Percentiles rank a stretch among this genome's conserved stretches.
Evolutionary conservation across 2,329 filamentous ascomycete genomes (phyloP).

Genomic region (Pyrenochaeta sp.): DNA sequence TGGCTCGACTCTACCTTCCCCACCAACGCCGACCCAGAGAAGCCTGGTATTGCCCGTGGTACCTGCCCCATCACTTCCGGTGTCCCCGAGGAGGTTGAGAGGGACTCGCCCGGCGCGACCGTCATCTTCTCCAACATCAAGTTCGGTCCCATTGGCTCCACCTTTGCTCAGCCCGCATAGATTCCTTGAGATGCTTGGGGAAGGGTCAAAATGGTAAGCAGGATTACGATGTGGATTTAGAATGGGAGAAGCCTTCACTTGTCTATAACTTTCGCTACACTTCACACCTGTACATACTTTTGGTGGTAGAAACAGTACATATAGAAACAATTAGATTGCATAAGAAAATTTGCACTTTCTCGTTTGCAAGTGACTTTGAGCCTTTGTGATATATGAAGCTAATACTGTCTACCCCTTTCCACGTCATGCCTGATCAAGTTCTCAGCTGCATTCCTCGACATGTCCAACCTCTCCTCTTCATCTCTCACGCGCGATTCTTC

Average conservation of each 20-base stretch:
- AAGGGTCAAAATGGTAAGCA: not conserved
- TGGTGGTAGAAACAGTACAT: slow-evolving; percentile 6
- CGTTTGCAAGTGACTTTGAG: not conserved
- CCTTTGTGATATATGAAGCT: not conserved
- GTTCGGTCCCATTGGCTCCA: slow-evolving; percentile 52
- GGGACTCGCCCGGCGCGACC: slow-evolving; percentile 41
- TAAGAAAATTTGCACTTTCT: slow-evolving; percentile 1
- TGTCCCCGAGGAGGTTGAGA: slow-evolving; percentile 48
- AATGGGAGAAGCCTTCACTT: not conserved
- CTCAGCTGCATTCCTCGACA: slow-evolving; percentile 11
- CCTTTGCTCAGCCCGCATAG: slow-evolving; percentile 44
- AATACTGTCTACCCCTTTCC: not conserved
- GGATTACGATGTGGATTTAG: not conserved
- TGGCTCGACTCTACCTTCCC: slow-evolving; percentile 78
- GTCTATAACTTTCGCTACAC: not conserved
- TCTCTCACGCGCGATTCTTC: slow-evolving; percentile 13
- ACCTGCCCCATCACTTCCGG: slow-evolving; percentile 49
- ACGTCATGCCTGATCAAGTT: slow-evolving; percentile 8
- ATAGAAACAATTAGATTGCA: slow-evolving; percentile 17
- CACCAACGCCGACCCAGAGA: slow-evolving; percentile 44
- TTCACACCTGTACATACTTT: slow-evolving; percentile 20
- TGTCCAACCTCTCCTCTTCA: slow-evolving; percentile 15
- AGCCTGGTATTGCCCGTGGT: slow-evolving; percentile 48
- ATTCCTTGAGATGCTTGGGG: slow-evolving; percentile 1
- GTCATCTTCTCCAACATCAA: slow-evolving; percentile 53